These are phyloP conservation scores for Cucumis sativus DNA, from an alignment of 306 rosid species.

Conservation along the genomic window DNA sequence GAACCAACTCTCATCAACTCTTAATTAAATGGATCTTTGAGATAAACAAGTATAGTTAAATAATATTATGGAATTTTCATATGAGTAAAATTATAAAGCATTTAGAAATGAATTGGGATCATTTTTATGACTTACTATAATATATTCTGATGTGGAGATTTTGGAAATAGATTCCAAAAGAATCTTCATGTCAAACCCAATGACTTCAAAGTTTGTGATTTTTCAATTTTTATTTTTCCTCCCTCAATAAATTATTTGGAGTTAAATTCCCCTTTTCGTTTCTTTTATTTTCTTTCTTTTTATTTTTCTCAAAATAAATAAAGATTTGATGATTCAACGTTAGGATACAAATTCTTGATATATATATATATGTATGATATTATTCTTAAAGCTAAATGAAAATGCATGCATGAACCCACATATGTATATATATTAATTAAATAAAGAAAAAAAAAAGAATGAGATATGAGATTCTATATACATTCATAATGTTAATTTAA, in stretches of 20 bases:
- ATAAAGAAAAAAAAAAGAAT: neutral
- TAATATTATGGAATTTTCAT: too few relatives aligned
- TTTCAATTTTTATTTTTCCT: neutral
- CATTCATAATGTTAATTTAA: neutral
- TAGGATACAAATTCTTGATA: neutral
- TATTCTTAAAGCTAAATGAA: neutral
- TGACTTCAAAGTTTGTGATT: neutral
- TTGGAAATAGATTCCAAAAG: neutral
- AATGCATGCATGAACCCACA: neutral
- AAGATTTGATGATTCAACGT: neutral
- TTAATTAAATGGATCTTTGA: too few relatives aligned
- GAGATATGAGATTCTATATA: neutral
- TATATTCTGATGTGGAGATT: neutral
- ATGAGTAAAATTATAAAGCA: too few relatives aligned
- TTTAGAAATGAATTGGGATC: too few relatives aligned
- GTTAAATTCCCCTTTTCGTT: neutral
- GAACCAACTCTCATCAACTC: too few relatives aligned
- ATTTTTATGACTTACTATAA: neutral
- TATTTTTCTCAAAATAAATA: neutral
- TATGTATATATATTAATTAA: too few relatives aligned
- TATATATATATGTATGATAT: neutral
- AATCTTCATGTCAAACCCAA: neutral
- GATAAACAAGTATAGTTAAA: too few relatives aligned
- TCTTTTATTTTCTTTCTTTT: neutral
- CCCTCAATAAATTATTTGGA: neutral